A percentile compares a stretch with the other conserved stretches of the same genome.
Evolutionary conservation across 225 moss, liverwort and hornwort genomes (phyloP).

Genomic region (Sphagnum contortum): DNA sequence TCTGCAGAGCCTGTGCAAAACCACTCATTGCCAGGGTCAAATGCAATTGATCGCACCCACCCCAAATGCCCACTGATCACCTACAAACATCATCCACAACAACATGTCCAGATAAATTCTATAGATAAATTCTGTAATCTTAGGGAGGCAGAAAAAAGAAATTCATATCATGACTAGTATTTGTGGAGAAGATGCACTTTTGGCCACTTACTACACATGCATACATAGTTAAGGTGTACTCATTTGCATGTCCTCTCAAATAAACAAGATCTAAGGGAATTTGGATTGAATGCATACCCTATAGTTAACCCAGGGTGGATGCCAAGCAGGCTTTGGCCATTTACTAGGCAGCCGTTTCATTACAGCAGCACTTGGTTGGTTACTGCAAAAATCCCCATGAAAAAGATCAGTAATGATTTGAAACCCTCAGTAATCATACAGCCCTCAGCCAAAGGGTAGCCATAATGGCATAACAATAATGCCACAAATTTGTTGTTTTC

Average conservation of each 20-base stretch:
- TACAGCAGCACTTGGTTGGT: constrained; percentile 87
- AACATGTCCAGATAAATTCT: too few species aligned
- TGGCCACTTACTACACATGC: too few species aligned
- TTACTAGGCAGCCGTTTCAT: constrained; percentile 97
- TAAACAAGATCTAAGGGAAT: neutral
- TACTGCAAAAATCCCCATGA: constrained; percentile 25
- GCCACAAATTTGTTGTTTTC: neutral
- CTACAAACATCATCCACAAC: constrained; percentile 29
- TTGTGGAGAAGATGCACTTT: too few species aligned
- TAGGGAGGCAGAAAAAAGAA: too few species aligned
- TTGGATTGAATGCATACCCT: constrained; percentile 40
- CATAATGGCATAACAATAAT: neutral
- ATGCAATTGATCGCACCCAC: constrained; percentile 94
- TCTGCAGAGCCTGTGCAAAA: constrained; percentile 98
- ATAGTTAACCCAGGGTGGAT: constrained; percentile 97
- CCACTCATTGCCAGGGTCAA: constrained; percentile 98
- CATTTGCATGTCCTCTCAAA: neutral
- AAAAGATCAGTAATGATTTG: neutral
- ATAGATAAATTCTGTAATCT: too few species aligned
- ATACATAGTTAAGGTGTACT: too few species aligned
- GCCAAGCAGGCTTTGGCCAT: constrained; percentile 98
- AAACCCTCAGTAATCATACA: neutral
- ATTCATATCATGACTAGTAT: too few species aligned
- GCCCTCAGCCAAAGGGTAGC: neutral
- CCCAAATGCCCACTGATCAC: constrained; percentile 97